Evolutionary conservation across 2,329 filamentous ascomycete species (phyloP).

Genomic region (Leptosphaerulina australis): DNA sequence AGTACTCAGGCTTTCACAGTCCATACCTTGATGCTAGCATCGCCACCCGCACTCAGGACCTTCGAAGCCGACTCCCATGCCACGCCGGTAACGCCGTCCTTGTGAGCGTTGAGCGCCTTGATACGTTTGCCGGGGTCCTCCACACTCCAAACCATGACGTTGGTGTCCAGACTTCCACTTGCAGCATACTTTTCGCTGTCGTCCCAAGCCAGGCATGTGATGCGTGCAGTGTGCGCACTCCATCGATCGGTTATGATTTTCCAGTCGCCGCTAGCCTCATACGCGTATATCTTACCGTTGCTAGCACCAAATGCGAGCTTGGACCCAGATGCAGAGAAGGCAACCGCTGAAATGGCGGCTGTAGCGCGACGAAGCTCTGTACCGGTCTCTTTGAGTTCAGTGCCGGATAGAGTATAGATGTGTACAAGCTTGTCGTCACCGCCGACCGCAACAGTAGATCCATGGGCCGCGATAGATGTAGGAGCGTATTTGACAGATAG

Average conservation of each 20-base stretch:
- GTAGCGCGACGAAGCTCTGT: slow-evolving; percentile 70
- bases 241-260: slow-evolving; percentile 80
- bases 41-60: slow-evolving; percentile 80
- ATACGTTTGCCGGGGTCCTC: slow-evolving; percentile 81
- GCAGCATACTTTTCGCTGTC: slow-evolving; percentile 74
- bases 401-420: slow-evolving; percentile 70
- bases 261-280: slow-evolving; percentile 66
- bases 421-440: slow-evolving; percentile 75
- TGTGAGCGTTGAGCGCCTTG: slow-evolving; percentile 87
- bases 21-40: slow-evolving; percentile 94
- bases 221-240: slow-evolving; percentile 72
- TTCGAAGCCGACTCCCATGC: slow-evolving; percentile 71
- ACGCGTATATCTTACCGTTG: slow-evolving; percentile 86
- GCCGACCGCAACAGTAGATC: slow-evolving; percentile 74
- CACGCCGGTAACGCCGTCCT: slow-evolving; percentile 91
- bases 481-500: slow-evolving; percentile 68
- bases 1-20: slow-evolving; percentile 39
- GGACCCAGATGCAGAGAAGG: slow-evolving; percentile 79
- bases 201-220: slow-evolving; percentile 78
- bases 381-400: slow-evolving; percentile 59
- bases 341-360: slow-evolving; percentile 75
- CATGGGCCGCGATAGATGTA: slow-evolving; percentile 73
- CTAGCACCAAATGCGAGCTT: slow-evolving; percentile 82
- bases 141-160: slow-evolving; percentile 91
- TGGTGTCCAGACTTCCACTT: slow-evolving; percentile 87